Conservation (phyloP, 2,329 filamentous ascomycete genomes). For the Aspergillaceae sp. region DNA sequence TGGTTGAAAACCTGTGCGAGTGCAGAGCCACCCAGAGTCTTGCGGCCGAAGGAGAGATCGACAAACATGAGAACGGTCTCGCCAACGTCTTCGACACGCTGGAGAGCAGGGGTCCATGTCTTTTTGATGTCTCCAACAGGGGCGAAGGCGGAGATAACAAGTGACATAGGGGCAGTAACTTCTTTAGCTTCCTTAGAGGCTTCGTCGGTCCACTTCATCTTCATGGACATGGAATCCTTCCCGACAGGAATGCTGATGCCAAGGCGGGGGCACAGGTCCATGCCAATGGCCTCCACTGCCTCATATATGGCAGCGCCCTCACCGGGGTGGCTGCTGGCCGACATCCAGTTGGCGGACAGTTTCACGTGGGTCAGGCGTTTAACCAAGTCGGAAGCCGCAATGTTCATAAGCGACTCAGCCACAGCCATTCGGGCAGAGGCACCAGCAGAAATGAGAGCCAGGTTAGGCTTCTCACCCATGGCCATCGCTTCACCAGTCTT, state of each 20-base stretch:
- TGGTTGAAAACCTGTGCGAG: slow-evolving; percentile 83
- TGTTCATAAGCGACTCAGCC: slow-evolving; percentile 84
- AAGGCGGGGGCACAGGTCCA: slow-evolving; percentile 84
- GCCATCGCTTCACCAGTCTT: slow-evolving; percentile 92
- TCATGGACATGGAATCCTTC: slow-evolving; percentile 99
- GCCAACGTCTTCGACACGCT: slow-evolving; percentile 74
- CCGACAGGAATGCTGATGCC: slow-evolving; percentile 91
- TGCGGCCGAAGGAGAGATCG: slow-evolving; percentile 72
- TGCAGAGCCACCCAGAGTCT: slow-evolving; percentile 81
- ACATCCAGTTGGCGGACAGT: slow-evolving; percentile 98
- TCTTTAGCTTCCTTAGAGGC: slow-evolving; percentile 62
- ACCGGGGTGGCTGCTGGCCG: slow-evolving; percentile 83
- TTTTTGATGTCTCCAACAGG: slow-evolving; percentile 71
- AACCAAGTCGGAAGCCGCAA: slow-evolving; percentile 69
- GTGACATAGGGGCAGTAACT: slow-evolving; percentile 83
- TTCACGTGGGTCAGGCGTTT: slow-evolving; percentile 71
- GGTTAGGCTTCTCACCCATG: slow-evolving; percentile 83
- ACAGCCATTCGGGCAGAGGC: slow-evolving; percentile 96
- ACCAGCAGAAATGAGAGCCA: slow-evolving; percentile 81
- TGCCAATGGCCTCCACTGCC: slow-evolving; percentile 83
- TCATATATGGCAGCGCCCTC: slow-evolving; percentile 90
- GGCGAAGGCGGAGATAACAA: slow-evolving; percentile 85
- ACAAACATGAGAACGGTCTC: slow-evolving; percentile 85
- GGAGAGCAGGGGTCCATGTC: slow-evolving; percentile 90
- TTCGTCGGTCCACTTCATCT: slow-evolving; percentile 82